Conservation (phyloP, 495 filamentous ascomycete species). For the Penicillium cataractarum region DNA sequence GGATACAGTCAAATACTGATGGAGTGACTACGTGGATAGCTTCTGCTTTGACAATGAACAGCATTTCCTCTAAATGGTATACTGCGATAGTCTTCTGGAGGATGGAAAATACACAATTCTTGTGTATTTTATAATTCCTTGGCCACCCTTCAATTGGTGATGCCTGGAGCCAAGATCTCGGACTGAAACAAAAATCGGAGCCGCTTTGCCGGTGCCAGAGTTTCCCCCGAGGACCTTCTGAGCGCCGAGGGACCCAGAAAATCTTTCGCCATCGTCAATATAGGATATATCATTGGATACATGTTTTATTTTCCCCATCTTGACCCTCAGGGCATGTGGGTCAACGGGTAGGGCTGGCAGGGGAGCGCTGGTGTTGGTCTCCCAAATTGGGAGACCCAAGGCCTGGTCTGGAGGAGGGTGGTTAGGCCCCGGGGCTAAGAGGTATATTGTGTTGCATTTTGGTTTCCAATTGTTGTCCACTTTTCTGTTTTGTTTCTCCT, state of each 20-base stretch:
- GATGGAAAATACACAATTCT: no score
- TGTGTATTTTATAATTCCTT: no score
- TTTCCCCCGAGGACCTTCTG: neutral
- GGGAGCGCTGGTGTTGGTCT: neutral
- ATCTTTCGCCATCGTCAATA: neutral
- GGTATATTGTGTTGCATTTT: neutral
- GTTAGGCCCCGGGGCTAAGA: neutral
- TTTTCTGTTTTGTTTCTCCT: neutral
- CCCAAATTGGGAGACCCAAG: no score
- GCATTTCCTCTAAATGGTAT: no score
- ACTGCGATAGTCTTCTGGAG: no score
- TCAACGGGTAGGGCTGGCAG: conserved; percentile 20
- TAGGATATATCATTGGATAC: neutral
- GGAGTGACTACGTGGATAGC: no score
- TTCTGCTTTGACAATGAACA: no score
- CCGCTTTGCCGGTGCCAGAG: conserved; percentile 4
- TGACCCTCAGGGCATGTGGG: conserved; percentile 2
- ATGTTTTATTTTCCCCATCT: neutral
- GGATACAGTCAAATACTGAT: no score
- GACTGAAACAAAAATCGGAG: conserved; percentile 2
- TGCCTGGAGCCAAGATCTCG: conserved; percentile 6
- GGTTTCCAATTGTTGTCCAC: no score
- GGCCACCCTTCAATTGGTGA: no score
- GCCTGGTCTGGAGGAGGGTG: neutral
- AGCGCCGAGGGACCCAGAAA: neutral